Conservation (phyloP, 352 stramenopile genomes). For the Peronosclerospora sorghi region DNA sequence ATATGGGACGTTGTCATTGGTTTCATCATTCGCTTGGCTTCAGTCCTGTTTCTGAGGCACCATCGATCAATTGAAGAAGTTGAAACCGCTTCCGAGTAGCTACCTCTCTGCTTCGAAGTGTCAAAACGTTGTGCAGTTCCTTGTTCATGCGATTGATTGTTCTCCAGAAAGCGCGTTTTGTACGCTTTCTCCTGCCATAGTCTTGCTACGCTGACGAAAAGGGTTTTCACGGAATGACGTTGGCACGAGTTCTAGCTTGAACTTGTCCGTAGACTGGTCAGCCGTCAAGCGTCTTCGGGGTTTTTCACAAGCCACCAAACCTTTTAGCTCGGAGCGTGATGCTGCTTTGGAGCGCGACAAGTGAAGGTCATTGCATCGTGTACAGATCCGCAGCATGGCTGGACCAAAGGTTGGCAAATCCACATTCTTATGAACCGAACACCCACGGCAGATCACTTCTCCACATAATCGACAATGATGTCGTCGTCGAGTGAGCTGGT, state of each 20-base stretch:
- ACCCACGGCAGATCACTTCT: conserved; percentile 67
- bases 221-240: background rate
- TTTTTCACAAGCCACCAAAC: conserved; percentile 4
- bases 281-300: conserved; percentile 5
- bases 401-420: conserved; percentile 53
- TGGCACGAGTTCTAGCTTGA: conserved; percentile 1
- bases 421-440: conserved; percentile 58
- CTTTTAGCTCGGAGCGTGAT: conserved; percentile 11
- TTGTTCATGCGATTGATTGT: background rate
- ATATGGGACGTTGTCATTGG: conserved; percentile 5
- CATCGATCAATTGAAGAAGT: conserved; percentile 12
- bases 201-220: conserved; percentile 5
- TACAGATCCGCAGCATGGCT: conserved; percentile 58
- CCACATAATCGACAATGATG: conserved; percentile 72
- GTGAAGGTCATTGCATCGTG: conserved; percentile 28
- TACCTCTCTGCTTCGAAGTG: conserved; percentile 5
- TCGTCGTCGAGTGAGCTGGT: conserved; percentile 46
- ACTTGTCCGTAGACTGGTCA: background rate
- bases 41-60: conserved; percentile 19
- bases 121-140: conserved; percentile 2
- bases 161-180: background rate
- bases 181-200: conserved; percentile 1
- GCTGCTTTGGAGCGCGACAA: conserved; percentile 9
- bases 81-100: conserved; percentile 11
- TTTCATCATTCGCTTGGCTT: conserved; percentile 2